Conservation (phyloP, 2,329 filamentous ascomycete genomes). For the Parastagonospora avenae region DNA sequence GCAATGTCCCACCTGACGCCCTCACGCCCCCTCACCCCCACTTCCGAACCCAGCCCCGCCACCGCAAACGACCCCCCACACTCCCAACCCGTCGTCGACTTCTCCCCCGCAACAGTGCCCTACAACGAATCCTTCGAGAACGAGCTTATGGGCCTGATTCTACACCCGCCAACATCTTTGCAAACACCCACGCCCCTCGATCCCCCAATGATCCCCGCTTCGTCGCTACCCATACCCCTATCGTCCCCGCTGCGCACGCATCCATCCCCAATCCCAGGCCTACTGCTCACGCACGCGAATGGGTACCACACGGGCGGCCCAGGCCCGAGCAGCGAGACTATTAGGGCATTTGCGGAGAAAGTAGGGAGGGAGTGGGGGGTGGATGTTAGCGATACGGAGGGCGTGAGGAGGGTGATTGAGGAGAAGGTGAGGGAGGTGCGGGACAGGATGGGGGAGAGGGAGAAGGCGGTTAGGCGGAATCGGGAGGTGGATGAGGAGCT, state of each 20-base stretch:
- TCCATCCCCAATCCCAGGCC: slow-evolving; percentile 49
- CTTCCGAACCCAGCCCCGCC: slow-evolving; percentile 20
- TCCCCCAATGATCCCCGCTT: slow-evolving; percentile 35
- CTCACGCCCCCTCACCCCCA: slow-evolving; percentile 37
- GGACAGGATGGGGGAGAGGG: slow-evolving; percentile 47
- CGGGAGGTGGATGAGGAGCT: slow-evolving; percentile 51
- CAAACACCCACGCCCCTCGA: slow-evolving; percentile 26
- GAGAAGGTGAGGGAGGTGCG: slow-evolving; percentile 43
- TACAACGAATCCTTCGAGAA: slow-evolving; percentile 55
- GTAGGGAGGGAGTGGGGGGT: slow-evolving; percentile 46
- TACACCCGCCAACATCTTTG: slow-evolving; percentile 37
- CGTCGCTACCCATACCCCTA: slow-evolving; percentile 50
- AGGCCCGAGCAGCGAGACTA: slow-evolving; percentile 44
- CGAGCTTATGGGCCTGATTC: slow-evolving; percentile 47
- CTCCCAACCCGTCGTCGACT: slow-evolving; percentile 40
- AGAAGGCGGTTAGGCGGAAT: slow-evolving; percentile 49
- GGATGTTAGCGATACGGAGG: slow-evolving; percentile 38
- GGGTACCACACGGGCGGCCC: slow-evolving; percentile 57
- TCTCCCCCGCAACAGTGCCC: slow-evolving; percentile 50
- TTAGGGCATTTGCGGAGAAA: slow-evolving; percentile 44
- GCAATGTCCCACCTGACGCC: too few species aligned
- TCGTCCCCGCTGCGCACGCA: slow-evolving; percentile 50
- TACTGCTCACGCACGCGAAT: slow-evolving; percentile 52
- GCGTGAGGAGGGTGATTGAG: slow-evolving; percentile 42
- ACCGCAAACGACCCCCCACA: slow-evolving; percentile 1